Evolutionary conservation across 2,329 filamentous ascomycete species (phyloP).

Genomic region (Diaporthe sp.): DNA sequence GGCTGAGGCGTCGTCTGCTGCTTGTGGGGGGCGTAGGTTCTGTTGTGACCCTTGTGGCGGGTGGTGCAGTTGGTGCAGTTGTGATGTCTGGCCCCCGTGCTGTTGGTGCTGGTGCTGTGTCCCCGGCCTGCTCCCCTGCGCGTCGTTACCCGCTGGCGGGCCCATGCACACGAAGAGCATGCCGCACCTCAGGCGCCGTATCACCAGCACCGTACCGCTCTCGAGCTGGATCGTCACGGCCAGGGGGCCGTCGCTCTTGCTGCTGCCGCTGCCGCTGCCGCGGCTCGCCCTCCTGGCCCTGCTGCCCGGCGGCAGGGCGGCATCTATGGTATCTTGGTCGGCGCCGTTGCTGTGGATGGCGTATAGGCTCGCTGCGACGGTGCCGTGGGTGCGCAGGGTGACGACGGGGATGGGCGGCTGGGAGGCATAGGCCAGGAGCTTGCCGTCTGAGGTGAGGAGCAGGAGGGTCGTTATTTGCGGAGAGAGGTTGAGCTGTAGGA

Average conservation of each 20-base stretch:
- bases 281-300: conserved; percentile 34
- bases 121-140: conserved; percentile 13
- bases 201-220: conserved; percentile 66
- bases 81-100: conserved; percentile 18
- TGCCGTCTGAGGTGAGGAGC: conserved; percentile 69
- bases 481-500: conserved; percentile 68
- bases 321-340: conserved; percentile 50
- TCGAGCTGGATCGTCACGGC: conserved; percentile 68
- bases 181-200: conserved; percentile 67
- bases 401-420: conserved; percentile 58
- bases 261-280: conserved; percentile 26
- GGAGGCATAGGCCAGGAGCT: conserved; percentile 72
- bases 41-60: background rate
- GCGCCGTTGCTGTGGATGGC: conserved; percentile 63
- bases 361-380: conserved; percentile 72
- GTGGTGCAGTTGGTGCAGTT: conserved; percentile 11
- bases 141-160: conserved; percentile 32
- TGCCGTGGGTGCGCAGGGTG: conserved; percentile 70
- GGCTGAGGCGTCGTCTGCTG: background rate
- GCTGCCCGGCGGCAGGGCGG: conserved; percentile 40
- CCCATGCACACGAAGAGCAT: conserved; percentile 72
- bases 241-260: conserved; percentile 32
- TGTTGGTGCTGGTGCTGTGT: conserved; percentile 26
- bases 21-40: background rate
- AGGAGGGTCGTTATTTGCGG: conserved; percentile 68